phyloP scores from a whole-genome alignment of 257 asterid genomes.

The Solanum arcanum region DNA sequence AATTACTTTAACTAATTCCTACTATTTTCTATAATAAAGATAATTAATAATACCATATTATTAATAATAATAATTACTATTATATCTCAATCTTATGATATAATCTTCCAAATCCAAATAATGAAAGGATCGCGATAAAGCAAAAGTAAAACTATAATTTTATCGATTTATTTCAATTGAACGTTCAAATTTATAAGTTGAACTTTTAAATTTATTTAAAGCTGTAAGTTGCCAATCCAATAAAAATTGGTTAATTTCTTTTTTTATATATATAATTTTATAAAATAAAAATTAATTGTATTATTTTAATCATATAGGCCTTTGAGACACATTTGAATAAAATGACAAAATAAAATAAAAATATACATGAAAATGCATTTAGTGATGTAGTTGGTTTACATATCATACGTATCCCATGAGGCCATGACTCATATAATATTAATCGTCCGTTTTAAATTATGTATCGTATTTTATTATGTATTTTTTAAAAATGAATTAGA shows the following conservation, averaged over 20 bases:
- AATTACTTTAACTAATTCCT: not conserved
- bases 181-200: accelerated
- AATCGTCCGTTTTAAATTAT: accelerated
- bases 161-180: not conserved
- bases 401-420: not conserved
- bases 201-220: not conserved
- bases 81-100: not conserved
- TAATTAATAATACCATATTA: too few relatives aligned
- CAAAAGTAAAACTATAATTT: not conserved
- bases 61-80: not conserved
- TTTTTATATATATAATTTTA: not conserved
- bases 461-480: not conserved
- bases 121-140: not conserved
- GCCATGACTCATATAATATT: not conserved
- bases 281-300: not conserved
- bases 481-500: not conserved
- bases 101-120: not conserved
- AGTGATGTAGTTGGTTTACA: not conserved
- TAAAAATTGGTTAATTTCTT: not conserved
- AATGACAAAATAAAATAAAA: not conserved
- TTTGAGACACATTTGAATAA: not conserved
- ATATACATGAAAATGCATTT: not conserved
- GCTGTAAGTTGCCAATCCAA: not conserved
- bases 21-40: not conserved
- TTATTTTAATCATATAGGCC: not conserved